Conservation (phyloP, 306 rosid species). For the Inga laurina region DNA sequence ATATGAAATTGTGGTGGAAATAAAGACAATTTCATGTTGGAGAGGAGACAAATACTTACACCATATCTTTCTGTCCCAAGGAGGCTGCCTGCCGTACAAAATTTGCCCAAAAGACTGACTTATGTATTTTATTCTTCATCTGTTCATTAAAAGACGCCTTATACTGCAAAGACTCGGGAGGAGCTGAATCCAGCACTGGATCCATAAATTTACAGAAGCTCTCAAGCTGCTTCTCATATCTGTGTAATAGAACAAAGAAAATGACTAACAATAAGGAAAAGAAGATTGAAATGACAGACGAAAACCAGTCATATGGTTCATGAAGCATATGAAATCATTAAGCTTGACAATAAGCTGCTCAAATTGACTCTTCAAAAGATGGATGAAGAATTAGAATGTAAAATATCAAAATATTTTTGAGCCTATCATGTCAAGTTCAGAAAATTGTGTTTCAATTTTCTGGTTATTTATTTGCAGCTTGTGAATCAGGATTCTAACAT, state of each 20-base stretch:
- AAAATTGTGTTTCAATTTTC: neutral
- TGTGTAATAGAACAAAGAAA: constrained; percentile 26
- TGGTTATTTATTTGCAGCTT: constrained; percentile 7
- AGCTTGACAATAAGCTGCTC: constrained; percentile 25
- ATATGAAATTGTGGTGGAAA: constrained; percentile 9
- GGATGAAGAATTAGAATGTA: constrained; percentile 20
- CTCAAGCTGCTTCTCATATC: constrained; percentile 86
- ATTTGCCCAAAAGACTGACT: constrained; percentile 81
- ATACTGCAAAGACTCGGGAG: constrained; percentile 72
- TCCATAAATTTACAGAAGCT: constrained; percentile 86
- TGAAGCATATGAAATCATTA: neutral
- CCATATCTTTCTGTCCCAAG: constrained; percentile 88
- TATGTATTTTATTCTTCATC: constrained; percentile 67
- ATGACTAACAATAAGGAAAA: neutral
- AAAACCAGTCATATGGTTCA: constrained; percentile 10
- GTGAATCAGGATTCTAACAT: neutral
- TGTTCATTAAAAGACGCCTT: constrained; percentile 58
- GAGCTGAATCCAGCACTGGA: constrained; percentile 74
- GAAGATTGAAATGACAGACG: neutral
- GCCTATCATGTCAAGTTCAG: constrained; percentile 6
- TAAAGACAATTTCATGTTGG: constrained; percentile 24
- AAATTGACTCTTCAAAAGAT: constrained; percentile 18
- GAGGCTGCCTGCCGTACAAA: constrained; percentile 59
- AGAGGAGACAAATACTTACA: constrained; percentile 55
- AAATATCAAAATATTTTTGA: constrained; percentile 11